Evolutionary conservation across 1,284 basidiomycete genomes (phyloP).

Genomic region (Apiotrichum sp.): DNA sequence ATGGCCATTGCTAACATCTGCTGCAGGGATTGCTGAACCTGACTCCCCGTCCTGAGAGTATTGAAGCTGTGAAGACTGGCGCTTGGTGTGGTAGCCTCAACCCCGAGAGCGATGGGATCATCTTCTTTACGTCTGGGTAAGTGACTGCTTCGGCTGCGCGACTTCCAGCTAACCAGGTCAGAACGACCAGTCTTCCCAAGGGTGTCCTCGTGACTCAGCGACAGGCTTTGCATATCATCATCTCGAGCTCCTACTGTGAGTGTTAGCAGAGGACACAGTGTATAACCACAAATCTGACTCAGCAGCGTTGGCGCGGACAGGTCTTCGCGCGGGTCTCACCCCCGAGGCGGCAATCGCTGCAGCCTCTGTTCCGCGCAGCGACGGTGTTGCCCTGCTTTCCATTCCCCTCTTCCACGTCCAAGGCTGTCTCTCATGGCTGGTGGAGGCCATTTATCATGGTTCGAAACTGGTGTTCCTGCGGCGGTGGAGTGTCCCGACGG

Average conservation of each 20-base stretch:
- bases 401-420: constrained; percentile 45
- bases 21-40: constrained; percentile 1
- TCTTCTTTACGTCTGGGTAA: constrained; percentile 37
- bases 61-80: constrained; percentile 6
- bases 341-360: constrained; percentile 20
- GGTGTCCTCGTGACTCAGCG: constrained; percentile 40
- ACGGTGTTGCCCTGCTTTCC: constrained; percentile 29
- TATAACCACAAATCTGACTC: neutral
- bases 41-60: neutral
- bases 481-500: constrained; percentile 31
- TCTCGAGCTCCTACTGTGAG: constrained; percentile 29
- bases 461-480: constrained; percentile 35
- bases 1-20: neutral
- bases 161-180: neutral
- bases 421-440: constrained; percentile 39
- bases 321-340: constrained; percentile 24
- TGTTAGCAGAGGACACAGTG: too few relatives aligned
- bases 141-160: too few relatives aligned
- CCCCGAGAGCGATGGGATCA: constrained; percentile 39
- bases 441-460: constrained; percentile 35
- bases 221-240: constrained; percentile 29
- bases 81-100: constrained; percentile 17
- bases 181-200: constrained; percentile 36
- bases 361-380: constrained; percentile 14
- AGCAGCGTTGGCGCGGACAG: constrained; percentile 22